A percentile compares a stretch with the other conserved stretches of the same genome.
Evolutionary conservation across 73 alveolate genomes (phyloP).

Genomic region (Stentor coeruleus): DNA sequence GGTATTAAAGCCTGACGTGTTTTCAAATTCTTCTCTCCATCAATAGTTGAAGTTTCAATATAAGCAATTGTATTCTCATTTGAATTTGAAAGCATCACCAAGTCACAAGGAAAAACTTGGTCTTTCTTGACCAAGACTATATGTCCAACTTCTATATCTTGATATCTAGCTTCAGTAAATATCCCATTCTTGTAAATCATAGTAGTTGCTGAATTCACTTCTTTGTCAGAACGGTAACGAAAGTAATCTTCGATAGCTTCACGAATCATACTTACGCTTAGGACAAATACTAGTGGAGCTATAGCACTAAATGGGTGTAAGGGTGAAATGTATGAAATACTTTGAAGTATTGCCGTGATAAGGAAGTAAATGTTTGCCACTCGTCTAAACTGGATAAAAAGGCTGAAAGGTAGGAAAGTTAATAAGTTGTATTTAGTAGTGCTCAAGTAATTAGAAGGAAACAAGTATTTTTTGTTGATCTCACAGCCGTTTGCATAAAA

Average conservation of each 20-base stretch:
- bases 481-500: too few species aligned
- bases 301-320: slow-evolving; percentile 59
- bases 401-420: slow-evolving; percentile 65
- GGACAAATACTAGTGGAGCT: slow-evolving; percentile 59
- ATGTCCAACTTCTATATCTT: slow-evolving; percentile 55
- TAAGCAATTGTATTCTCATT: slow-evolving; percentile 82
- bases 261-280: slow-evolving; percentile 73
- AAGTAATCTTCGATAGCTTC: slow-evolving; percentile 90
- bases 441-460: slow-evolving; percentile 58
- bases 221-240: slow-evolving; percentile 53
- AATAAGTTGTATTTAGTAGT: slow-evolving; percentile 69
- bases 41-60: slow-evolving; percentile 92
- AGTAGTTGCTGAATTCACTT: slow-evolving; percentile 31
- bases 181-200: slow-evolving; percentile 34
- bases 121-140: slow-evolving; percentile 39
- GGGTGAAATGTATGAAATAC: slow-evolving; percentile 71
- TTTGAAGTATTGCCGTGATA: slow-evolving; percentile 57
- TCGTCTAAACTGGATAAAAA: slow-evolving; percentile 63
- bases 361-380: slow-evolving; percentile 79
- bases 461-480: too few species aligned
- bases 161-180: slow-evolving; percentile 31
- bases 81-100: slow-evolving; percentile 77
- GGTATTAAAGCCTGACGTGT: slow-evolving; percentile 50
- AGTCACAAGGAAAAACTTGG: slow-evolving; percentile 92
- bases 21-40: slow-evolving; percentile 98